phyloP scores from a whole-genome alignment of 192 early-diverging fungal species.

The Funneliformis mosseae region DNA sequence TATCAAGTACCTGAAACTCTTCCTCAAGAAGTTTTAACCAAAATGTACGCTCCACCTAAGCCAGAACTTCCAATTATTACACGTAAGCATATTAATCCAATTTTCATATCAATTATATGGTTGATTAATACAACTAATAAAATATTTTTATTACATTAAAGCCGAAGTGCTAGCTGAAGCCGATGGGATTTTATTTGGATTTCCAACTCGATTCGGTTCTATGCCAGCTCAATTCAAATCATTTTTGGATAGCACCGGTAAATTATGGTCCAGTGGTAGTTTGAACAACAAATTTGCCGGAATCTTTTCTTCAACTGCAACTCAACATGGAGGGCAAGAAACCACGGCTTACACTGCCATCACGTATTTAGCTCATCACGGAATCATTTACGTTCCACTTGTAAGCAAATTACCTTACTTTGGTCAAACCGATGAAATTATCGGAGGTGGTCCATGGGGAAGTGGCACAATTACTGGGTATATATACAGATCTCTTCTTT shows the following conservation, averaged over 20 bases:
- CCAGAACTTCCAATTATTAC: conserved; percentile 49
- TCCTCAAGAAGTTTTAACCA: conserved; percentile 49
- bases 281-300: conserved; percentile 74
- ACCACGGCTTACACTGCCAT: conserved; percentile 67
- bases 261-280: conserved; percentile 51
- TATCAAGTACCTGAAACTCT: conserved; percentile 67
- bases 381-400: conserved; percentile 77
- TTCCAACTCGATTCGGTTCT: conserved; percentile 69
- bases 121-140: too few relatives aligned
- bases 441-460: conserved; percentile 64
- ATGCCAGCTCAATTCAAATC: conserved; percentile 80
- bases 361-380: conserved; percentile 75
- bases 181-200: conserved; percentile 62
- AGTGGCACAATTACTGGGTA: not conserved
- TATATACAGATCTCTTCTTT: too few relatives aligned
- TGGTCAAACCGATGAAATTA: conserved; percentile 61
- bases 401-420: conserved; percentile 56
- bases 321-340: conserved; percentile 84
- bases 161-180: conserved; percentile 42
- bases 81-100: not conserved
- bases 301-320: conserved; percentile 72
- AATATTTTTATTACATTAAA: not conserved
- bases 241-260: conserved; percentile 40
- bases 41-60: conserved; percentile 56
- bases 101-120: not conserved